These are phyloP conservation scores for Mediolabrus comicus DNA, from an alignment of 108 stramenopile genomes.

Conservation along the genomic window DNA sequence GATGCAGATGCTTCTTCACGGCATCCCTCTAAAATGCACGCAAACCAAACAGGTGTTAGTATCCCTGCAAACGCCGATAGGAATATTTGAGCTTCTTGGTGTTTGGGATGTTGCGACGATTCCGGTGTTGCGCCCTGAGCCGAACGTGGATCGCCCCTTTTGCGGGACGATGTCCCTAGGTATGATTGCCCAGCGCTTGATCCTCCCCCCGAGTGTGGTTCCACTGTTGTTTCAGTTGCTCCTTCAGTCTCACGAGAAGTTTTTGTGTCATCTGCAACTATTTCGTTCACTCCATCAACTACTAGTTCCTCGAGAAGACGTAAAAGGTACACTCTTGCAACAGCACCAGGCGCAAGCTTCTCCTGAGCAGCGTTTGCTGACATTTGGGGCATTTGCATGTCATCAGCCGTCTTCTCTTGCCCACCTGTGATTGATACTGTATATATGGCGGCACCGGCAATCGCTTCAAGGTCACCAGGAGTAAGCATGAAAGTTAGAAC, in stretches of 20 bases:
- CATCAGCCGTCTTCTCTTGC: conserved; percentile 22
- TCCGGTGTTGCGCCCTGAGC: conserved; percentile 28
- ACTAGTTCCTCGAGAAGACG: conserved; percentile 87
- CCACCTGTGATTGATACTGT: conserved; percentile 69
- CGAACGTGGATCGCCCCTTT: conserved; percentile 19
- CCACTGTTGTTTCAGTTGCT: conserved; percentile 39
- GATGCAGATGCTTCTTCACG: conserved; percentile 85
- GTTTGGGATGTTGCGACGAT: conserved; percentile 66
- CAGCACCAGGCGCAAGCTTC: conserved; percentile 68
- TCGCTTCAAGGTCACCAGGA: conserved; percentile 82
- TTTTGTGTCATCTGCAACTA: conserved; percentile 62
- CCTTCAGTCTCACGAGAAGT: conserved; percentile 41
- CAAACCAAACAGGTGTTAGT: conserved; percentile 90
- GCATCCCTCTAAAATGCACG: conserved; percentile 85
- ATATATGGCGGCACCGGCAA: conserved; percentile 84
- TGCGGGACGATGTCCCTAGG: conserved; percentile 48
- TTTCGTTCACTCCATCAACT: conserved; percentile 89
- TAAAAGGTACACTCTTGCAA: conserved; percentile 79
- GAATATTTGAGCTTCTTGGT: conserved; percentile 84
- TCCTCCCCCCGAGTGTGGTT: conserved; percentile 77
- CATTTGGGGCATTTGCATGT: neutral
- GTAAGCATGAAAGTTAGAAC: conserved; percentile 88
- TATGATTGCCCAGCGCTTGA: conserved; percentile 68
- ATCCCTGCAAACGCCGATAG: conserved; percentile 84
- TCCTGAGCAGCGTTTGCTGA: conserved; percentile 28